Evolutionary conservation across 192 early-diverging fungal species (phyloP).

Genomic region (Coemansia sp.): DNA sequence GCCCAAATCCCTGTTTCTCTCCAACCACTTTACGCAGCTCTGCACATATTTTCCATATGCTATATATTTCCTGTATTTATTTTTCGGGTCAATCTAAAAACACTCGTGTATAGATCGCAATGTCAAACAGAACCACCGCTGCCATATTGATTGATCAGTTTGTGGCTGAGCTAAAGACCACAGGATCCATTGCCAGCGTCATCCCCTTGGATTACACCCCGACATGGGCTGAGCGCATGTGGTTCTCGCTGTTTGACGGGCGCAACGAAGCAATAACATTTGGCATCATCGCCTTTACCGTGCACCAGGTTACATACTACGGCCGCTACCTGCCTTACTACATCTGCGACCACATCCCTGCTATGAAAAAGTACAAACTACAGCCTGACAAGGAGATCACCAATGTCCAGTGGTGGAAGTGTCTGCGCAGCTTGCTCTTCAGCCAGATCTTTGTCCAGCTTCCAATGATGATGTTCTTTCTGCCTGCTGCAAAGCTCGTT

Average conservation of each 20-base stretch:
- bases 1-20: too few relatives aligned
- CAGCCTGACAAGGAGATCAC: conserved; percentile 63
- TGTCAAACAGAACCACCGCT: conserved; percentile 6
- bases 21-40: too few relatives aligned
- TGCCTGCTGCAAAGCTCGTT: conserved; percentile 59
- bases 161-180: conserved; percentile 23
- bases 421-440: conserved; percentile 58
- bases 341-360: conserved; percentile 82
- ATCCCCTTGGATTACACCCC: conserved; percentile 25
- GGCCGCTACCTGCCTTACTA: conserved; percentile 81
- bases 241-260: conserved; percentile 65
- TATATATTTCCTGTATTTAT: background rate
- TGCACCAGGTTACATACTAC: conserved; percentile 92
- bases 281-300: conserved; percentile 70
- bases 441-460: conserved; percentile 68
- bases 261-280: conserved; percentile 68
- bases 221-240: conserved; percentile 58
- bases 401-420: conserved; percentile 59
- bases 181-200: conserved; percentile 10
- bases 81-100: background rate
- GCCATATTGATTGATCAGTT: conserved; percentile 27
- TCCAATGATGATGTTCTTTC: conserved; percentile 67
- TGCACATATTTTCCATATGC: background rate
- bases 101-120: background rate
- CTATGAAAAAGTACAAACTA: conserved; percentile 68